These are phyloP conservation scores for Rutstroemia sp. DNA, from an alignment of 2,329 filamentous ascomycete species.

Conservation along the genomic window DNA sequence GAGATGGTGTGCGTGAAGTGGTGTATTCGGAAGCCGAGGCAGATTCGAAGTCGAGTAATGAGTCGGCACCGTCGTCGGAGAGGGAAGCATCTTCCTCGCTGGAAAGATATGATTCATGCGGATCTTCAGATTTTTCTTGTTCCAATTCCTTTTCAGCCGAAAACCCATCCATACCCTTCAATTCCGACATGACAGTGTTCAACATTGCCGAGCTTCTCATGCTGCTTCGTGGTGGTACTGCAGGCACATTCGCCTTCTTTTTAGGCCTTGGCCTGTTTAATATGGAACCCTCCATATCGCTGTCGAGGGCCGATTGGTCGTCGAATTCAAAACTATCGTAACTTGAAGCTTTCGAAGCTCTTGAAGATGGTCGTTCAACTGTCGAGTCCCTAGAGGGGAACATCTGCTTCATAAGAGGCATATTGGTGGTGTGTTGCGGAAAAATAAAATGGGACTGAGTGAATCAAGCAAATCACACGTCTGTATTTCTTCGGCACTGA, in stretches of 20 bases:
- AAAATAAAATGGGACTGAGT: slow-evolving; percentile 4
- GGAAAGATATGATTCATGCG: slow-evolving; percentile 56
- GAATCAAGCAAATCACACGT: slow-evolving; percentile 1
- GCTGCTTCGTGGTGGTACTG: slow-evolving; percentile 21
- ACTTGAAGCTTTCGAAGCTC: slow-evolving; percentile 9
- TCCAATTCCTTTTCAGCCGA: slow-evolving; percentile 14
- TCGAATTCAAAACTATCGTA: slow-evolving; percentile 22
- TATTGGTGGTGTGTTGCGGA: slow-evolving; percentile 5
- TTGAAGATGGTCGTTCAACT: slow-evolving; percentile 1
- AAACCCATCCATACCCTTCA: slow-evolving; percentile 21
- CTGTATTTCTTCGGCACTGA: slow-evolving; percentile 1
- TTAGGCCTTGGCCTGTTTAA: slow-evolving; percentile 18
- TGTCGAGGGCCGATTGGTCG: slow-evolving; percentile 19
- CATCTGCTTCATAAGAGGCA: slow-evolving; percentile 23
- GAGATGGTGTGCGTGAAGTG: slow-evolving; percentile 19
- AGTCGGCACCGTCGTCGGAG: slow-evolving; percentile 52
- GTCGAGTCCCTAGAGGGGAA: slow-evolving; percentile 16
- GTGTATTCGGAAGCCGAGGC: slow-evolving; percentile 30
- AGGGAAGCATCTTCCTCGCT: slow-evolving; percentile 60
- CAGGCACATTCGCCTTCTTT: slow-evolving; percentile 18
- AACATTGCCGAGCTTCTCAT: slow-evolving; percentile 22
- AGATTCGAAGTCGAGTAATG: slow-evolving; percentile 36
- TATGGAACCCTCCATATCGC: slow-evolving; percentile 26
- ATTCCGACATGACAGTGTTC: slow-evolving; percentile 22
- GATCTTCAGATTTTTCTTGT: slow-evolving; percentile 25